Conservation (phyloP, 2,329 filamentous ascomycete species). For the Talaromyces sp. region DNA sequence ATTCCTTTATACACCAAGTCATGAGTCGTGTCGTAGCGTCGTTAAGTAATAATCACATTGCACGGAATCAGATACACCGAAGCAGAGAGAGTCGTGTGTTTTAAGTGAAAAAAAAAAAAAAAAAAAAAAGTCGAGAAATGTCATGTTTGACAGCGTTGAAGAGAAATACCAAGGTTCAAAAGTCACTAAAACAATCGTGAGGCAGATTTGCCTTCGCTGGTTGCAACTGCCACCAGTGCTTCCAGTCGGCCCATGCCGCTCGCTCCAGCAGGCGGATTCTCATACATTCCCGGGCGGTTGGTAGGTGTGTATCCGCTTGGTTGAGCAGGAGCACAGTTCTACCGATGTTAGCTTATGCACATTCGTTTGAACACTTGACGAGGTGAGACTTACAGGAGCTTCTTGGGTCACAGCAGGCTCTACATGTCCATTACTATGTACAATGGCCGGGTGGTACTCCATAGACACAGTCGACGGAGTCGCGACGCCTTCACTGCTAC, state of each 20-base stretch:
- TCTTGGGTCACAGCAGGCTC: slow-evolving; percentile 33
- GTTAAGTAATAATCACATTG: slow-evolving; percentile 7
- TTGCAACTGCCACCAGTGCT: slow-evolving; percentile 49
- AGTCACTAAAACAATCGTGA: slow-evolving; percentile 26
- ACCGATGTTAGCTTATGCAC: slow-evolving; percentile 6
- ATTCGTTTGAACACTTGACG: not conserved
- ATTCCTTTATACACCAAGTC: slow-evolving; percentile 9
- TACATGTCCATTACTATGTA: slow-evolving; percentile 47
- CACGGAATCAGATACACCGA: slow-evolving; percentile 3
- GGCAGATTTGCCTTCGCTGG: slow-evolving; percentile 42
- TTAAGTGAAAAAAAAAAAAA: not conserved
- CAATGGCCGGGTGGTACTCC: slow-evolving; percentile 48
- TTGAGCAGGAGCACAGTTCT: slow-evolving; percentile 33
- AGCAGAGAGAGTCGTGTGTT: slow-evolving; percentile 1
- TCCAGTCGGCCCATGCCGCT: slow-evolving; percentile 48
- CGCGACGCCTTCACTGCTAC: slow-evolving; percentile 47
- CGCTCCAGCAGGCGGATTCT: slow-evolving; percentile 28
- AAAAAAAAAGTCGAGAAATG: not conserved
- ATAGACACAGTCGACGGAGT: slow-evolving; percentile 47
- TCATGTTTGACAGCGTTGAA: not conserved
- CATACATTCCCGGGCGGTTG: slow-evolving; percentile 28
- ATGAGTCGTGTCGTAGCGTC: slow-evolving; percentile 10
- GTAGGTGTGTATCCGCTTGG: slow-evolving; percentile 26
- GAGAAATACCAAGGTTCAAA: no score
- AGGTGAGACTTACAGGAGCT: slow-evolving; percentile 11